Base-by-base conservation (phyloP, 2,329 filamentous ascomycete species). In the Beauveria caledonica region DNA sequence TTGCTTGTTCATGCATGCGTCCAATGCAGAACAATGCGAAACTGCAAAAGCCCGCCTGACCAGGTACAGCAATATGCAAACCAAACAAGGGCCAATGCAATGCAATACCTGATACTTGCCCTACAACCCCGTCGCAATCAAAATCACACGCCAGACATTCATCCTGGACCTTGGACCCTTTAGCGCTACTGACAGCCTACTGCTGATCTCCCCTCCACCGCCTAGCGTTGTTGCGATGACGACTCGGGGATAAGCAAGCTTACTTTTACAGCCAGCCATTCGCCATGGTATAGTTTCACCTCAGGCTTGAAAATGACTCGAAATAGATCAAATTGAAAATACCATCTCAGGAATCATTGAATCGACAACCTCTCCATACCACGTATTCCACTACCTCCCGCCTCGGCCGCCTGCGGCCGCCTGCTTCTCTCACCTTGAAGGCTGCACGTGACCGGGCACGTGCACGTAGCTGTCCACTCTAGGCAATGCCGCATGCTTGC, bases 401-500 rank as follows among this genome's bases (percentile, higher is more conserved):
- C 25, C n/a, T 11, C 17, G 27, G 15, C 46, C 45, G 45, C n/a
- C n/a, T n/a, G n/a, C n/a, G n/a, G n/a, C 25, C 15, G 11, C 25
- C 6, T 25, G 46, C 15, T 45, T 42, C 10, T 23, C 44, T 27
- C 17, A 25, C 3, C 19, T 27, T 27, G 5, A 3, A 17, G 15
- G 17, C 11, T 21, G 0, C 58, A 60, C 58, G 58, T 60, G 58
- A 60, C 23, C 10, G 9, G 15, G n/a, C 58, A 60, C 58, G 51
- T 60, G 58, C 29, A 2, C n/a, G 1, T 10, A 23, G 19, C 11
- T 27, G 44, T 60, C 58, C 58, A 50, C 19, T 54, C 51, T 60
- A 56, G 58, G 58, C 44, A 60, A 55, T 60, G 40, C 23, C 42
- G 42, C 58, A 54, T 55, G 58, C 58, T 59, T 59, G 48, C 51